Conservation (phyloP, 805 yeast genomes). For the Pichia insulana region DNA sequence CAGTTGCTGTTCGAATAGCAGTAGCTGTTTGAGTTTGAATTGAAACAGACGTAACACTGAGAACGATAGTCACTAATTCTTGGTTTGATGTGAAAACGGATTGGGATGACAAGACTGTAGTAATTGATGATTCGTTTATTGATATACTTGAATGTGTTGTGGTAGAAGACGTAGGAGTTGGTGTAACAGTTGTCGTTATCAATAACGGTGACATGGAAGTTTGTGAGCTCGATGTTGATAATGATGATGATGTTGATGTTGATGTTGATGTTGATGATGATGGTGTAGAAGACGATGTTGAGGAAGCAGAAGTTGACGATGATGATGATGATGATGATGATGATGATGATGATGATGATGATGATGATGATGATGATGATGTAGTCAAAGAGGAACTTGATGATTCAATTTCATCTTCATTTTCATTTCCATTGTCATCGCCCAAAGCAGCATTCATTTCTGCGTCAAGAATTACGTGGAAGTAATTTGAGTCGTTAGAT, state of each 20-base stretch:
- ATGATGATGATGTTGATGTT: conserved; percentile 15
- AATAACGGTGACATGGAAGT: conserved; percentile 11
- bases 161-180: conserved; percentile 11
- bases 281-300: conserved; percentile 8
- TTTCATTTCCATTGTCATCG: too few relatives aligned
- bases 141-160: conserved; percentile 11
- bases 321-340: conserved; percentile 5
- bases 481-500: conserved; percentile 29
- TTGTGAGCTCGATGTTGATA: conserved; percentile 12
- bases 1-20: conserved; percentile 7
- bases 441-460: background rate
- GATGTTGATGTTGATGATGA: conserved; percentile 13
- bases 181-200: conserved; percentile 10
- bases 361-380: conserved; percentile 11
- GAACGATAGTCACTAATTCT: conserved; percentile 18
- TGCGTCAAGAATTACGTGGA: conserved; percentile 36
- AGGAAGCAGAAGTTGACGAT: conserved; percentile 7
- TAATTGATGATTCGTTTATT: conserved; percentile 9
- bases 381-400: conserved; percentile 13
- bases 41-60: conserved; percentile 16
- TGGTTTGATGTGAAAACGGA: conserved; percentile 7
- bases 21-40: conserved; percentile 11
- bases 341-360: conserved; percentile 9
- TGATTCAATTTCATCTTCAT: background rate
- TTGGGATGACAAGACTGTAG: conserved; percentile 11